Evolutionary conservation across 108 stramenopile genomes (phyloP), one percentile per base, ranked within the genome.

Genomic region (Thalassiosira profunda): DNA sequence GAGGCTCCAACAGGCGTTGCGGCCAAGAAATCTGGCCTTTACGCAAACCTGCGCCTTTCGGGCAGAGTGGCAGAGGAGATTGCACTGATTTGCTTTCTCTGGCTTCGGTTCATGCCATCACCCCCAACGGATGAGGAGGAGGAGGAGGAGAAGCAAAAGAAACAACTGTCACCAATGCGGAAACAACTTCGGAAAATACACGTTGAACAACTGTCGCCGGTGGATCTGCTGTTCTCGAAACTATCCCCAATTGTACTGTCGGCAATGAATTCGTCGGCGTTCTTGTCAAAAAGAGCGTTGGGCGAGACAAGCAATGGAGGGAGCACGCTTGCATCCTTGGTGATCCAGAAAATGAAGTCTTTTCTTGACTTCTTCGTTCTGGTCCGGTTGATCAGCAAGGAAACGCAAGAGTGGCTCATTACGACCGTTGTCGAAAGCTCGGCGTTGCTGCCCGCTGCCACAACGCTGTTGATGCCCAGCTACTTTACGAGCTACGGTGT

Each of bases 381-480:
- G 61, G 62, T 81, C 1, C 69, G 81, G 29, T 23, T 87, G 28
- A 30, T 92, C 8, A 84, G 84, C 7, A 69, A 83, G 65, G 38
- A 58, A 23, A 79, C 66, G 5, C 80, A 75, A 49, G 86, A 87
- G 30, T 76, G 70, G 61, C 43, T 95, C 3, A 48, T 92, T 12
- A 68, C 60, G 18, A 45, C 83, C 9, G 24, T 89, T 24, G 58
- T 81, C 28, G 87, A 95, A 42, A 73, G 82, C 15, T 74, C 82
- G 23, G 78, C 73, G 14, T 64, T 92, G 45, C 25, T 90, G 24
- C 94, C 94, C 26, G 83, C 88, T 1, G 53, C 67, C n/a, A 36
- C 91, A 12, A 90, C 89, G n/a, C 51, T 92, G 23, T 58, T 95
- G 12, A 90, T 89, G 83, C 94, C 94, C 4, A 72, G 89, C 23